Percentiles rank a stretch among this genome's conserved stretches.
phyloP scores from a whole-genome alignment of 2,329 filamentous ascomycete genomes.

The Colletotrichum chrysophilum region DNA sequence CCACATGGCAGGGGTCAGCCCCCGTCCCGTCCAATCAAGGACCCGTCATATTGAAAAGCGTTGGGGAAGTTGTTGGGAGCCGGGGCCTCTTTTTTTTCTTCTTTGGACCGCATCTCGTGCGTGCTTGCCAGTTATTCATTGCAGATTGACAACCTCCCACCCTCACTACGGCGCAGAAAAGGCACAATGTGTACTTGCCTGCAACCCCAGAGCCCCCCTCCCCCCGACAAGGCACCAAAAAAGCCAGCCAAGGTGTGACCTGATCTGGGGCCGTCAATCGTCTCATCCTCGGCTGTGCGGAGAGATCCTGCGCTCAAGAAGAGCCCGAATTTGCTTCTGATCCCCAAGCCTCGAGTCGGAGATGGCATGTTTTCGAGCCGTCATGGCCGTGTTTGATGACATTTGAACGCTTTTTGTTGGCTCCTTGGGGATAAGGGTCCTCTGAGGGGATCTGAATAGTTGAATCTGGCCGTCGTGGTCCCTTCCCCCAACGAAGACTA shows the following conservation, averaged over 20 bases:
- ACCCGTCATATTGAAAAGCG: slow-evolving; percentile 15
- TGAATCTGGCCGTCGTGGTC: not conserved
- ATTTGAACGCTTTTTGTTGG: slow-evolving; percentile 9
- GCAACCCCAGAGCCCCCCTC: not conserved
- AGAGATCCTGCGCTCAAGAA: not conserved
- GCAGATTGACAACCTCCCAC: slow-evolving; percentile 18
- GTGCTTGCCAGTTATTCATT: slow-evolving; percentile 15
- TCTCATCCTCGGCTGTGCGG: slow-evolving; percentile 20
- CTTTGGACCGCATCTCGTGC: slow-evolving; percentile 15
- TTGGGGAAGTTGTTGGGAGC: slow-evolving; percentile 22
- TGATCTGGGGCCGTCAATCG: slow-evolving; percentile 13
- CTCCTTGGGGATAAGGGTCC: not conserved
- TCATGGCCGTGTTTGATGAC: not conserved
- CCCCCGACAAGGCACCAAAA: not conserved
- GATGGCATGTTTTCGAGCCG: slow-evolving; percentile 6
- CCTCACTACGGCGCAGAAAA: not conserved
- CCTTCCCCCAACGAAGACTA: slow-evolving; percentile 1
- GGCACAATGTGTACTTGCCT: not conserved
- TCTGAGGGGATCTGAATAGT: not conserved
- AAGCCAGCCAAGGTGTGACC: slow-evolving; percentile 15
- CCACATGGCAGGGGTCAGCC: slow-evolving; percentile 10
- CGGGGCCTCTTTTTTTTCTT: not conserved
- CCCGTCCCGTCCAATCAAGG: slow-evolving; percentile 12
- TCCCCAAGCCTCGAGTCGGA: not conserved
- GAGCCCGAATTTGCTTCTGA: slow-evolving; percentile 16